Conservation (phyloP, 1,284 basidiomycete species). For the Cutaneotrichosporon daszewskae region DNA sequence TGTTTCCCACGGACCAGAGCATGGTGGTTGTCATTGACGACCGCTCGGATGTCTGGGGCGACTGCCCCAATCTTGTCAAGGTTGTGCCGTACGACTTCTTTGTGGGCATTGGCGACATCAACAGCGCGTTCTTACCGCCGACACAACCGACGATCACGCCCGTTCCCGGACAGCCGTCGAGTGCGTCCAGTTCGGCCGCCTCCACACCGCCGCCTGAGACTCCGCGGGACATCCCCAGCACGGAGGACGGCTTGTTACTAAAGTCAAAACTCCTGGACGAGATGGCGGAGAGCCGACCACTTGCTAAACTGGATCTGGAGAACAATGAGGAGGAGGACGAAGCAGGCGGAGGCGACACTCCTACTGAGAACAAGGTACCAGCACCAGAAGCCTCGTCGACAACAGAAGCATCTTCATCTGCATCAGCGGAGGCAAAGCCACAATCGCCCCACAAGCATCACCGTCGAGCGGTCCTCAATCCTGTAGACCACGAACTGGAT, state of each 20-base stretch:
- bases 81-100: conserved; percentile 98
- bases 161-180: conserved; percentile 1
- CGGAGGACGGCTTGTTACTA: conserved; percentile 23
- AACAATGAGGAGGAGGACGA: conserved; percentile 35
- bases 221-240: conserved; percentile 17
- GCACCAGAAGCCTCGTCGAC: too few species aligned
- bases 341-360: too few species aligned
- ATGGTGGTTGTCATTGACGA: conserved; percentile 99
- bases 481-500: conserved; percentile 78
- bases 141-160: conserved; percentile 11
- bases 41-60: conserved; percentile 92
- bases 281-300: conserved; percentile 75
- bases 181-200: conserved; percentile 1
- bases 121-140: conserved; percentile 69
- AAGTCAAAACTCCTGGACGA: conserved; percentile 68
- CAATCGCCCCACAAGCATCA: conserved; percentile 11
- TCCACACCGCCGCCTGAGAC: conserved; percentile 14
- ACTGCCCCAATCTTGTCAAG: conserved; percentile 87
- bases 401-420: too few species aligned
- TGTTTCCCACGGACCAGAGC: conserved; percentile 93
- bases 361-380: too few species aligned
- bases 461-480: conserved; percentile 62
- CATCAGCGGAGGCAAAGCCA: not conserved
- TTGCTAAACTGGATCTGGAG: conserved; percentile 82
- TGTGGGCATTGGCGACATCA: conserved; percentile 97